A percentile compares a stretch with the other conserved stretches of the same genome.
phyloP scores from a whole-genome alignment of 495 filamentous ascomycete genomes.

The Lophiostoma macrostomum region DNA sequence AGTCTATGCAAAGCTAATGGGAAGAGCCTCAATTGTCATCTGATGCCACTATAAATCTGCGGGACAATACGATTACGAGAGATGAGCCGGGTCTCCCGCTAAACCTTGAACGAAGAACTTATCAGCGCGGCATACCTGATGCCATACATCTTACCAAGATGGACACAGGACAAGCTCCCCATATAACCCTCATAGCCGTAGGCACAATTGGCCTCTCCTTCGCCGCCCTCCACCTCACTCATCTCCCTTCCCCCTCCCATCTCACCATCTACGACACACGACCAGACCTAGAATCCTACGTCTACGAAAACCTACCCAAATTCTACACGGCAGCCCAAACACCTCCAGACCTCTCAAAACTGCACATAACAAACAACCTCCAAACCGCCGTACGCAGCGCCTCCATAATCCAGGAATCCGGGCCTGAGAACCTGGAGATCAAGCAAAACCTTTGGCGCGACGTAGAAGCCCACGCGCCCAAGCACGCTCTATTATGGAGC shows the following conservation, averaged over 20 bases:
- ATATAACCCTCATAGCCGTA: conserved; percentile 53
- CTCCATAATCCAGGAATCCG: conserved; percentile 58
- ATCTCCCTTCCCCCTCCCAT: conserved; percentile 38
- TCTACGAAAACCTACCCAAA: conserved; percentile 44
- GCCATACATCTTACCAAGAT: not conserved
- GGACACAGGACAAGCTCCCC: conserved; percentile 8
- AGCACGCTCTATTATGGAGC: conserved; percentile 52
- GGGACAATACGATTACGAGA: no score
- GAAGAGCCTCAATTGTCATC: not conserved
- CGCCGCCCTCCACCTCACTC: conserved; percentile 53
- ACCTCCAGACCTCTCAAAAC: conserved; percentile 27
- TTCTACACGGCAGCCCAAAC: conserved; percentile 33
- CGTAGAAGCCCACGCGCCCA: conserved; percentile 43
- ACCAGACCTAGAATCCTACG: conserved; percentile 49
- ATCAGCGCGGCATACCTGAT: no score
- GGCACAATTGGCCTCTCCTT: conserved; percentile 63
- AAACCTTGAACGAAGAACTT: no score
- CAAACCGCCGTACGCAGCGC: conserved; percentile 46
- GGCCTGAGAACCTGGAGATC: conserved; percentile 52
- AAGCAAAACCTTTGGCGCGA: conserved; percentile 53
- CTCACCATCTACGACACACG: conserved; percentile 55
- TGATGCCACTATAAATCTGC: not conserved
- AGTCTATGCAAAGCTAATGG: no score
- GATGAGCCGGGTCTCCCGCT: no score
- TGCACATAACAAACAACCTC: conserved; percentile 43